Base-by-base conservation (phyloP, 164 flowering plant genomes). In the Magnolia changhungtana region DNA sequence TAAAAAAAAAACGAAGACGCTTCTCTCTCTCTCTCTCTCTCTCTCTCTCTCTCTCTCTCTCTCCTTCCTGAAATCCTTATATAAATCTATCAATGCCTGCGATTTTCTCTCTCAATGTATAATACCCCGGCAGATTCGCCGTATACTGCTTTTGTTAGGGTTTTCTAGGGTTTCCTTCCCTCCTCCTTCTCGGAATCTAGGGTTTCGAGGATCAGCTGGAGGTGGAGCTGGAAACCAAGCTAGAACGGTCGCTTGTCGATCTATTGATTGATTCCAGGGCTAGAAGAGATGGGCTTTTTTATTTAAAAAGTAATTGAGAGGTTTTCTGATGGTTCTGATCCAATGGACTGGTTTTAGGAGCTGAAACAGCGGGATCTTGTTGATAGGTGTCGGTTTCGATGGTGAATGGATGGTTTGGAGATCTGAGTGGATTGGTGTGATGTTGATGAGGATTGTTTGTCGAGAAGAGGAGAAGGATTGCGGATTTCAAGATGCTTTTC, bases 401-500 rank as follows among this genome's bases (percentile, higher is more conserved):
- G 70, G 24, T 29, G 61, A 50, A 23, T 80, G 64, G 71, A 63
- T 50, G 66, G 61, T 37, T 69, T 67, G 71, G 16, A 19, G 83
- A 78, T 21, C 81, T 80, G 79, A 80, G 81, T 65, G 72, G 27
- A 50, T 77, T 69, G 64, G 59, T 80, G 80, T 76, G 67, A 78
- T 79, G 83, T 65, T 84, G 73, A 74, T 78, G 78, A 64, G 71
- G 78, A 50, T 55, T 76, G 50, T 20, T 67, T 50, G 64, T 50
- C 11, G 67, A 67, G 71, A 71, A 27, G 77, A 73, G 72, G 75
- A 77, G 74, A 51, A 52, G 50, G 37, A 71, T 64, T 72, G 31
- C 67, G 50, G 75, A 52, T 59, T 18, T 76, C 80, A 87, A 79
- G 78, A 96, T 94, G 99, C 97, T 88, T 84, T 96, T 94, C 84